Conservation (phyloP, 345 rosid genomes). For the Eucalyptus tenuipes region DNA sequence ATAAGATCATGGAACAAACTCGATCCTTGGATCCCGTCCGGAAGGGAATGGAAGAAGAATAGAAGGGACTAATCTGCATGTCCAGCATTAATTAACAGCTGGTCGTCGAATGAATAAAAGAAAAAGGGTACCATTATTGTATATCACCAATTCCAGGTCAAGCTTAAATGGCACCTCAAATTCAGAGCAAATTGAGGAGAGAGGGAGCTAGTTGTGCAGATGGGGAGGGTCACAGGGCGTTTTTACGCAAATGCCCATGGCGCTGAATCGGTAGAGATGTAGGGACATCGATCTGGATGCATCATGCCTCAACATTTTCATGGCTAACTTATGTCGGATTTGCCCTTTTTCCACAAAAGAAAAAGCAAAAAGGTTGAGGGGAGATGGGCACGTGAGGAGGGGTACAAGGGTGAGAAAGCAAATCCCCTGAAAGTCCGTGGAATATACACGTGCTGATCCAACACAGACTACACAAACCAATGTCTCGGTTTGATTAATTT, state of each 20-base stretch:
- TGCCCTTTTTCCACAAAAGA: no score
- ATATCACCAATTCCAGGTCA: not conserved
- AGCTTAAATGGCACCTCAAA: not conserved
- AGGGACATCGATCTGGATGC: not conserved
- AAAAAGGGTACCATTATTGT: not conserved
- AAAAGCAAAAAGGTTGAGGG: not conserved
- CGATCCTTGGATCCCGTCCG: not conserved
- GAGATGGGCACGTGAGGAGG: not conserved
- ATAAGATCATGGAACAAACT: not conserved
- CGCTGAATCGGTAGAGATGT: not conserved
- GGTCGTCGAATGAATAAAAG: not conserved
- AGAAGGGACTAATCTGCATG: not conserved
- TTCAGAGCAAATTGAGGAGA: not conserved
- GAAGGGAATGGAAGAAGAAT: not conserved
- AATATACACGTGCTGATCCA: conserved; percentile 22
- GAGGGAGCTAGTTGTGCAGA: not conserved
- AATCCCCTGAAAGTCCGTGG: conserved; percentile 20
- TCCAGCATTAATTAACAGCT: not conserved
- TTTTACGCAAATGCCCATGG: not conserved
- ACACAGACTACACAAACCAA: conserved; percentile 9
- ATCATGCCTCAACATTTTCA: not conserved
- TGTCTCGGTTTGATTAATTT: conserved; percentile 5
- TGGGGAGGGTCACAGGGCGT: not conserved
- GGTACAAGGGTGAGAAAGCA: not conserved
- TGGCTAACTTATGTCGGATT: not conserved